A percentile compares a stretch with the other conserved stretches of the same genome.
Evolutionary conservation across 1,139 yeast genomes (phyloP).

Genomic region (Debaryomyces robertsiae): DNA sequence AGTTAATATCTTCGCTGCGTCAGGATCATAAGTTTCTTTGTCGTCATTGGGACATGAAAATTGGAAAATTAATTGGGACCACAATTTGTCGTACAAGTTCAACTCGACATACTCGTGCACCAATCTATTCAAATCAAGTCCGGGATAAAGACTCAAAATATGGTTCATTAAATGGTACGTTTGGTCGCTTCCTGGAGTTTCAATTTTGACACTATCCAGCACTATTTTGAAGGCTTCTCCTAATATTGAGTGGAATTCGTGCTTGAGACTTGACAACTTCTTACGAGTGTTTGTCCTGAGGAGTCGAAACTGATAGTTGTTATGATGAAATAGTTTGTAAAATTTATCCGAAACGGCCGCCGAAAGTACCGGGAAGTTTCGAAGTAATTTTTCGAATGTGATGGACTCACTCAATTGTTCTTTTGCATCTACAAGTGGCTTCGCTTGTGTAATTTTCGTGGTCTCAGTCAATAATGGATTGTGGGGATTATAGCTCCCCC

Average conservation of each 20-base stretch:
- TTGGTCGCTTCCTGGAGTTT: slow-evolving; percentile 40
- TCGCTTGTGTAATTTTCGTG: neutral
- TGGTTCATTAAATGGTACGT: slow-evolving; percentile 35
- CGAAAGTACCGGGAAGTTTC: slow-evolving; percentile 51
- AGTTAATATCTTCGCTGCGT: slow-evolving; percentile 35
- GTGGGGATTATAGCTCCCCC: slow-evolving; percentile 31
- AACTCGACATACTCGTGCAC: slow-evolving; percentile 72
- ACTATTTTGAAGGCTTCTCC: slow-evolving; percentile 42
- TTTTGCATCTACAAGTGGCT: neutral
- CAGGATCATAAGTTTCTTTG: slow-evolving; percentile 28
- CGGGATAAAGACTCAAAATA: slow-evolving; percentile 40
- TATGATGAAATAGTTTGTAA: slow-evolving; percentile 46
- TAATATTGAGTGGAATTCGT: slow-evolving; percentile 38
- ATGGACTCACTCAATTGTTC: slow-evolving; percentile 16
- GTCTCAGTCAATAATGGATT: neutral
- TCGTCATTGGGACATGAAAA: slow-evolving; percentile 36
- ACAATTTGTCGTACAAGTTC: slow-evolving; percentile 63
- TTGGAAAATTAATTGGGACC: slow-evolving; percentile 53
- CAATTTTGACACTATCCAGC: slow-evolving; percentile 43
- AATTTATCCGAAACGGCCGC: slow-evolving; percentile 51
- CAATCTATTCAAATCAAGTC: slow-evolving; percentile 54
- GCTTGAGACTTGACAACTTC: slow-evolving; percentile 28
- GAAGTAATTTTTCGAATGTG: slow-evolving; percentile 46
- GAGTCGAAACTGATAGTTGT: slow-evolving; percentile 37
- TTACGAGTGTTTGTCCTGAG: slow-evolving; percentile 36